Conservation (phyloP, 208 protist species). For the Lotmaria passim region DNA sequence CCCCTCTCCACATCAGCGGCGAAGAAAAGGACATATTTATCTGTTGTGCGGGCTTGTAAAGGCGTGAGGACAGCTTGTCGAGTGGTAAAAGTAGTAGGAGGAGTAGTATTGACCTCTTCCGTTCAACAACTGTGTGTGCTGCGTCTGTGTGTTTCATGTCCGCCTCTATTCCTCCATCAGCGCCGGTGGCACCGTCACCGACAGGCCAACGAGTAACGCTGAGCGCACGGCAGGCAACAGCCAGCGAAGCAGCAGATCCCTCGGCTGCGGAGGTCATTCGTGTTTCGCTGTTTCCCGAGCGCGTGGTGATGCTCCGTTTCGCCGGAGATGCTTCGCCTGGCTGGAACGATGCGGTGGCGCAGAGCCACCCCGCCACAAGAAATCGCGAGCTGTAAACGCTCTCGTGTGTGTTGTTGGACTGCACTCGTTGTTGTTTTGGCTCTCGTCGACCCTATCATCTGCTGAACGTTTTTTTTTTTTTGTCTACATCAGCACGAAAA, state of each 20-base stretch:
- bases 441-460: no score
- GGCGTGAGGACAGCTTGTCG: no score
- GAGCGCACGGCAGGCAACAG: conserved; percentile 35
- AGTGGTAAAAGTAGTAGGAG: no score
- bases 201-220: conserved; percentile 46
- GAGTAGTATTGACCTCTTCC: no score
- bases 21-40: no score
- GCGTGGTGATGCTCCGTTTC: conserved; percentile 29
- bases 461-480: no score
- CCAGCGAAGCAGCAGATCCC: conserved; percentile 18
- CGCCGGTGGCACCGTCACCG: neutral
- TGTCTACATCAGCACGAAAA: no score
- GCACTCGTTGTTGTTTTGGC: no score
- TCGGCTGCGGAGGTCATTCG: conserved; percentile 35
- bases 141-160: neutral
- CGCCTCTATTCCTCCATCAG: neutral
- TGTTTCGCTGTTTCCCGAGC: conserved; percentile 33
- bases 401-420: no score
- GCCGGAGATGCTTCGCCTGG: conserved; percentile 27
- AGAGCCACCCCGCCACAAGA: neutral
- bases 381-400: neutral
- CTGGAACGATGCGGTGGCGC: conserved; percentile 42
- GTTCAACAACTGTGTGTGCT: no score
- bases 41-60: no score
- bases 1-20: no score